Evolutionary conservation across 495 filamentous ascomycete genomes (phyloP), one percentile per base, ranked within the genome.

Genomic region (Daldinia vernicosa): DNA sequence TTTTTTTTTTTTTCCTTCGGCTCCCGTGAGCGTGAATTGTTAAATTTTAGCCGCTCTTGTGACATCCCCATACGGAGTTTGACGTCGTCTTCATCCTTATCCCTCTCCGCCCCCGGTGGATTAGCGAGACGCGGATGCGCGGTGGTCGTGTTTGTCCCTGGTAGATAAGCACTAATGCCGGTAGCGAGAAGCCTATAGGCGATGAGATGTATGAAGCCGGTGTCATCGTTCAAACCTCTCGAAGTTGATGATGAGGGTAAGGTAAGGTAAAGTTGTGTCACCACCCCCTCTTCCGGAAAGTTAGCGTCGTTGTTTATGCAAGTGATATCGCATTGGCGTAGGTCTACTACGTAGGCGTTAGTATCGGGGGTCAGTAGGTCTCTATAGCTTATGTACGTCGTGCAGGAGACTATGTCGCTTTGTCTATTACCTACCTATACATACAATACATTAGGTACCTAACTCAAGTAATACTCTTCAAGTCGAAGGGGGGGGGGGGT

Each of bases 281-380:
- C 66, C 70, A 55, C 64, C 39, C 57, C 43, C 39, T 37, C 51
- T 35, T 51, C 59, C 59, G 24, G 60, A 32, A 50, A 59, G 56
- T 67, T 74, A 70, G 67, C 51, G 63, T 58, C 19, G 62, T 57
- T 12, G 40, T 27, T 43, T 58, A 70, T 74, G 71, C 71, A 60
- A 71, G 71, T 74, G 71, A 74, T 74, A 67, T 53, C 51, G 67
- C 71, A 70, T 70, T 67, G 58, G 63, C 63, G 67, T 51, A 54
- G 67, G 56, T 35, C 32, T 60, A 47, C 52, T 56, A 28, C 24
- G 27, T 60, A 12, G 39, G 17, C 51, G 50, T 56, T 60, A 19
- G 24, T 15, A 35, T 35, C 53, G n/a, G 32, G 51, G 52, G 40
- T 56, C 33, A 53, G 61, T 54, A 19, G 22, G 26, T n/a, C 4